phyloP scores from a whole-genome alignment of 129 eudicot genomes.

The Helianthus annuus region HanXRQr2.0-SUNRISE NC_035449.2:120364009-120364508 shows the following conservation, averaged over 20 bases:
- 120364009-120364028: slow-evolving; percentile 26
- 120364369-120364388: slow-evolving; percentile 19
- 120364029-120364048: slow-evolving; percentile 24
- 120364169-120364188: background rate
- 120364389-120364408: slow-evolving; percentile 4
- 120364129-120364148: too few relatives aligned
- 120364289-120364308: background rate
- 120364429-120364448: background rate
- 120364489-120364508: background rate
- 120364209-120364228: slow-evolving; percentile 17
- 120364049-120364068: background rate
- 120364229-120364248: background rate
- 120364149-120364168: background rate
- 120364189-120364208: slow-evolving; percentile 19
- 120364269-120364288: slow-evolving; percentile 5
- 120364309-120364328: slow-evolving; percentile 36
- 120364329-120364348: slow-evolving; percentile 27
- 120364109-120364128: too few relatives aligned
- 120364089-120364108: too few relatives aligned
- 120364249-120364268: slow-evolving; percentile 14
- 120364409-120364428: slow-evolving; percentile 20
- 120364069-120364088: too few relatives aligned
- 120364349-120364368: background rate
- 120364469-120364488: slow-evolving; percentile 2
- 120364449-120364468: slow-evolving; percentile 1